Evolutionary conservation across 352 stramenopile species (phyloP).

Genomic region (Globisporangium parvum): DNA sequence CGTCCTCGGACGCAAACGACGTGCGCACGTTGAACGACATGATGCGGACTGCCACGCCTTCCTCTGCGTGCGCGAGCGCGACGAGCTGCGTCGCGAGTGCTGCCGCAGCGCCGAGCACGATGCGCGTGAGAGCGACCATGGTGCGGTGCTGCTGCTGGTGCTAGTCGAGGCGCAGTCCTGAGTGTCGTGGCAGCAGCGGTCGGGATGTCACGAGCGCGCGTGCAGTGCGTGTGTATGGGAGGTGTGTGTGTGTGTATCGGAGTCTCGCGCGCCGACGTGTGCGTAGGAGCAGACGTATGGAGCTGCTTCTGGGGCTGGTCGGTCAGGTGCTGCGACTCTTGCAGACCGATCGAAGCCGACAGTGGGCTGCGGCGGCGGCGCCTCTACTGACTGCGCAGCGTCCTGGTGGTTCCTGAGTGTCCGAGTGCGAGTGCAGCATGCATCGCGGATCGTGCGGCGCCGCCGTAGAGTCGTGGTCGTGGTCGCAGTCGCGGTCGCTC

Average conservation of each 20-base stretch:
- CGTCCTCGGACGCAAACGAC: slow-evolving; percentile 41
- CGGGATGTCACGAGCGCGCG: too few species aligned
- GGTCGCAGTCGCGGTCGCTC: too few species aligned
- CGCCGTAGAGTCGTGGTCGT: neutral
- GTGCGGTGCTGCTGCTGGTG: neutral
- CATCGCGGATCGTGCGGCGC: neutral
- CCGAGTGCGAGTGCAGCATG: too few species aligned
- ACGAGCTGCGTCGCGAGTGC: slow-evolving; percentile 15
- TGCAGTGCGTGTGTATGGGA: neutral
- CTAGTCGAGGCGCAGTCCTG: neutral
- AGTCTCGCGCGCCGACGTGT: neutral
- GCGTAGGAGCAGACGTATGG: neutral
- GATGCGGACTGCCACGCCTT: slow-evolving; percentile 47
- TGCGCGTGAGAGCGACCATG: slow-evolving; percentile 4
- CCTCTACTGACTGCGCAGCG: neutral
- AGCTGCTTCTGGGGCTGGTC: neutral
- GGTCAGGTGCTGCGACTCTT: neutral
- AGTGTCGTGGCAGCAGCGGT: too few species aligned
- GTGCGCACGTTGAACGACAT: slow-evolving; percentile 84
- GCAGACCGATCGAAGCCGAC: neutral
- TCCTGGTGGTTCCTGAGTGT: neutral
- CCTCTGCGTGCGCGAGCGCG: slow-evolving; percentile 13
- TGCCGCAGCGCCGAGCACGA: neutral
- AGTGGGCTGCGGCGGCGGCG: neutral
- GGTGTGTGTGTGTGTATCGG: neutral